Conservation (phyloP, 352 stramenopile species). For the Phytophthora kernoviae region DNA sequence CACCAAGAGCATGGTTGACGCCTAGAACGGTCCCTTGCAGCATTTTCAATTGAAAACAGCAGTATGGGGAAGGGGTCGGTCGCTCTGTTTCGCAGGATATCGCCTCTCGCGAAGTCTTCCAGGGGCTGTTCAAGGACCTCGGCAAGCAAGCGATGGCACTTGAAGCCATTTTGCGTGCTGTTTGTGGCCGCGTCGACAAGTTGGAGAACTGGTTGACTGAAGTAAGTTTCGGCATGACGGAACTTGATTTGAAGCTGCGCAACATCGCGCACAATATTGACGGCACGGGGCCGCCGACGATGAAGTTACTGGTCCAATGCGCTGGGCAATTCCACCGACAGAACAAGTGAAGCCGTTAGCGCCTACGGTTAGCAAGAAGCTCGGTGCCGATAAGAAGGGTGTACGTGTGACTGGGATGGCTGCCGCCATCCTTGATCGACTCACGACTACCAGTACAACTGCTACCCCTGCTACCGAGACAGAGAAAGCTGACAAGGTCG, state of each 20-base stretch:
- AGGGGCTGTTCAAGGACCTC: constrained; percentile 72
- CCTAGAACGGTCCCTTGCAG: constrained; percentile 1
- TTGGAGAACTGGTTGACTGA: constrained; percentile 77
- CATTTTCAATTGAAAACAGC: constrained; percentile 7
- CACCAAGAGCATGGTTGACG: not conserved
- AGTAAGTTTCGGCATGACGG: constrained; percentile 75
- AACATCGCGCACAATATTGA: constrained; percentile 88
- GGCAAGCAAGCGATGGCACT: constrained; percentile 80
- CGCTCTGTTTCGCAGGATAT: constrained; percentile 13
- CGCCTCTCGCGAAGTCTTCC: constrained; percentile 63
- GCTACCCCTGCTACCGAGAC: constrained; percentile 4
- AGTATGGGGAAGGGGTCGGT: constrained; percentile 38
- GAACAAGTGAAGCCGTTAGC: constrained; percentile 28
- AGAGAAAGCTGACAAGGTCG: constrained; percentile 31
- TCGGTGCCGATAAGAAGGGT: constrained; percentile 52
- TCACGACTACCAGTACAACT: constrained; percentile 22
- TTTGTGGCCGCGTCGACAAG: constrained; percentile 79
- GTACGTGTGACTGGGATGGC: constrained; percentile 69
- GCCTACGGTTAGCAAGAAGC: constrained; percentile 56
- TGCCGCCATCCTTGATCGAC: constrained; percentile 60
- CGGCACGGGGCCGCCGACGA: constrained; percentile 74
- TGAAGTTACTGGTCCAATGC: constrained; percentile 35
- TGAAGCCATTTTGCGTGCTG: constrained; percentile 64
- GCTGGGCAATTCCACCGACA: constrained; percentile 48
- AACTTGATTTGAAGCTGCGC: constrained; percentile 73